Evolutionary conservation across 78 protist genomes (phyloP), one percentile per base, ranked within the genome.

Genomic region (Dictyostelium purpureum): DNA sequence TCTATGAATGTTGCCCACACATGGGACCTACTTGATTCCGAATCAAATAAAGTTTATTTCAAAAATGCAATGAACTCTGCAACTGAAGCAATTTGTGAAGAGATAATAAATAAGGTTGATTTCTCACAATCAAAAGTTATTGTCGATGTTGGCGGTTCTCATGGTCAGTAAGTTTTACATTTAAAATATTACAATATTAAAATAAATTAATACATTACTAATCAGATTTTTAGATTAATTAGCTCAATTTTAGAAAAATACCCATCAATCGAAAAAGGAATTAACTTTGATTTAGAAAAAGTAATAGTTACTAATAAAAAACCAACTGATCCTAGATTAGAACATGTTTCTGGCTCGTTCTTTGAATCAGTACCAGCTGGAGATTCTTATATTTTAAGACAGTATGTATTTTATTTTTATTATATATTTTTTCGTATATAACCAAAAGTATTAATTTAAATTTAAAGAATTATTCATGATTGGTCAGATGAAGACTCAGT

Each of bases 351-450:
- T 45, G 89, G 89, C 5, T 14, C 11, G 19, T 80, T 80, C 69
- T 80, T 80, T 67, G 77, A 80, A 21, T 51, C 71, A 21, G 77
- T 80, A 16, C 89, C 89, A 54, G 79, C 47, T 4, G 89, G 69
- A 21, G 89, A 80, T 69, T 69, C 45, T 6, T 80, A 80, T 38
- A 67, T 67, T 49, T 69, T 80, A 52, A 65, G 67, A 38, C 31
- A 35, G 63, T 54, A 54, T n/a, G 1, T 54, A 1, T n/a, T 6
- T 54, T 54, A 54, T n/a, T 54, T n/a, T 54, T 49, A 49, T 7
- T 49, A 49, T n/a, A n/a, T n/a, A n/a, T n/a, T n/a, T n/a, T n/a
- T n/a, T n/a, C n/a, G n/a, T n/a, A n/a, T n/a, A n/a, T n/a, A n/a
- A n/a, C n/a, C n/a, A n/a, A n/a, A n/a, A n/a, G n/a, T n/a, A n/a